Conservation (phyloP, 1,139 yeast genomes). For the Chernovozyma sophiae-reginae region DNA sequence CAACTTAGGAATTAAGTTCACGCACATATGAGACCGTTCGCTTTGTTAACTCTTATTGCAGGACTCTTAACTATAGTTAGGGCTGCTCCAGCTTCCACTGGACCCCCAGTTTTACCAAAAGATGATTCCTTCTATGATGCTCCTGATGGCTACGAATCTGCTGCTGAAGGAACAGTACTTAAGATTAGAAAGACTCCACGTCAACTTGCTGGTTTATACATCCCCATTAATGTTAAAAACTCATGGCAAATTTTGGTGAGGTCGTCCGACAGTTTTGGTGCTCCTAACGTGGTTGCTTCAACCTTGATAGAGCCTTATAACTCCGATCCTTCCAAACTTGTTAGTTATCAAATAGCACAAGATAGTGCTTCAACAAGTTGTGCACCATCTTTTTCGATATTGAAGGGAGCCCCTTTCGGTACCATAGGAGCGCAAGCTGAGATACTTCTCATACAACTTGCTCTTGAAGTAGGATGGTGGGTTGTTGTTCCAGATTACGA, state of each 20-base stretch:
- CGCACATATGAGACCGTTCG: background rate
- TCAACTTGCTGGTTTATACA: conserved; percentile 13
- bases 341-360: conserved; percentile 33
- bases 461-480: conserved; percentile 27
- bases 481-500: conserved; percentile 33
- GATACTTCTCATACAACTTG: conserved; percentile 20
- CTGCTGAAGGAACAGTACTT: conserved; percentile 23
- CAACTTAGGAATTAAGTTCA: too few relatives aligned
- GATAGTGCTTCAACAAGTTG: conserved; percentile 28
- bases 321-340: conserved; percentile 23
- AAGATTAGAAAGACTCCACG: conserved; percentile 21
- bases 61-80: too few relatives aligned
- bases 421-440: conserved; percentile 20
- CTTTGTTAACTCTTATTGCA: too few relatives aligned
- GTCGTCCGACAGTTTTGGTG: conserved; percentile 29
- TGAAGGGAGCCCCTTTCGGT: conserved; percentile 17
- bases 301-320: conserved; percentile 30
- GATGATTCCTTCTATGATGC: conserved; percentile 27
- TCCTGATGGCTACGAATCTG: conserved; percentile 21
- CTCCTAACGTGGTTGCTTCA: conserved; percentile 27
- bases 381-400: conserved; percentile 29
- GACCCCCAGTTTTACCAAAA: conserved; percentile 11
- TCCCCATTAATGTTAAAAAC: conserved; percentile 14
- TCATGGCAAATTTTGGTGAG: conserved; percentile 32
- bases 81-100: conserved; percentile 3